Evolutionary conservation across 805 yeast species (phyloP).

Genomic region (Pichia heedii): DNA sequence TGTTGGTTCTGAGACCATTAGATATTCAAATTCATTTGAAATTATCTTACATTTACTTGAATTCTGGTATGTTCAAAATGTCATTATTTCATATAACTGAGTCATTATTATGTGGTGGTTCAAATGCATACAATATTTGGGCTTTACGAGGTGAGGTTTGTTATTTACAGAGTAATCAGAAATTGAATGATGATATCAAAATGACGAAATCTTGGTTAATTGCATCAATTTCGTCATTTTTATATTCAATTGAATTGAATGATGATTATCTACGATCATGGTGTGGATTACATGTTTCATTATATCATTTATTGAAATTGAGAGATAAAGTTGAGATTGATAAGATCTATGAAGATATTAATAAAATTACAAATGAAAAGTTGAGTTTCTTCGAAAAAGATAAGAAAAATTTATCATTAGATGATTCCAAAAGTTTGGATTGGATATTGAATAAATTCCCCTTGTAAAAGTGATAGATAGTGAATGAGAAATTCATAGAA

Average conservation of each 20-base stretch:
- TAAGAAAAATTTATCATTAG: constrained; percentile 16
- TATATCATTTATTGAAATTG: constrained; percentile 2
- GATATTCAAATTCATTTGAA: constrained; percentile 78
- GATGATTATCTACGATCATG: constrained; percentile 58
- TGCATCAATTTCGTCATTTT: constrained; percentile 10
- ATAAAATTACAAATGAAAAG: constrained; percentile 29
- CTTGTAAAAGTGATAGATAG: too few species aligned
- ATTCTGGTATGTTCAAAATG: constrained; percentile 53
- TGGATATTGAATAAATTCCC: constrained; percentile 11
- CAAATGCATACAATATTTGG: constrained; percentile 50
- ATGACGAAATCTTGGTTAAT: constrained; percentile 5
- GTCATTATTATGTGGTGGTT: constrained; percentile 31
- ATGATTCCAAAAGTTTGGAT: constrained; percentile 33
- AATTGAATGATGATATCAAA: background rate
- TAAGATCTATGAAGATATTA: constrained; percentile 18
- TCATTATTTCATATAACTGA: constrained; percentile 66
- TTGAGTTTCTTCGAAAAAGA: constrained; percentile 28
- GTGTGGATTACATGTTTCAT: constrained; percentile 22
- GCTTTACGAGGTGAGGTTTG: constrained; percentile 55
- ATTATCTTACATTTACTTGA: constrained; percentile 54
- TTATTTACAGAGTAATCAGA: constrained; percentile 7
- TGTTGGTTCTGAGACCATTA: constrained; percentile 56
- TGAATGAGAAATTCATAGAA: too few species aligned
- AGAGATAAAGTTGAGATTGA: constrained; percentile 3
- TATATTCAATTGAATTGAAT: constrained; percentile 65